Conservation (phyloP, 2,329 filamentous ascomycete species). For the Biscogniauxia mediterranea region DNA sequence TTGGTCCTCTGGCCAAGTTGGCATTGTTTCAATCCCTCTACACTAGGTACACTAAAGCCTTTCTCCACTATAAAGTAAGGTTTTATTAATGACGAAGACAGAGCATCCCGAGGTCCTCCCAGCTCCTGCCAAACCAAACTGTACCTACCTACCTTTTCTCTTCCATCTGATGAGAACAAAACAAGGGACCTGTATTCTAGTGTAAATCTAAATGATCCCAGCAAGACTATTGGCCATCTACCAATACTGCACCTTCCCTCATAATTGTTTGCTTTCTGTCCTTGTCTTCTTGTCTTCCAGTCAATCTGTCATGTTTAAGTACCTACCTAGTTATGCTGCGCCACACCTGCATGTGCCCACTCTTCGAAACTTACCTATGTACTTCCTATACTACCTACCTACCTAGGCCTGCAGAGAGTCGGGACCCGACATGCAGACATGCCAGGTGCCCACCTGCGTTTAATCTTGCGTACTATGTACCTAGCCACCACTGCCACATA, state of each 20-base stretch:
- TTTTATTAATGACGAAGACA: slow-evolving; percentile 12
- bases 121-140: background rate
- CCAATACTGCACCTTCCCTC: background rate
- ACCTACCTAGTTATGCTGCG: background rate
- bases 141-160: background rate
- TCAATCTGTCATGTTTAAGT: too few species aligned
- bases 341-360: too few species aligned
- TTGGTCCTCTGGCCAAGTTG: slow-evolving; percentile 17
- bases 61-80: slow-evolving; percentile 12
- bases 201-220: background rate
- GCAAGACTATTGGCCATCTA: background rate
- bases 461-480: too few species aligned
- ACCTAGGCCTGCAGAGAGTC: too few species aligned
- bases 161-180: background rate
- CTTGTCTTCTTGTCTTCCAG: too few species aligned
- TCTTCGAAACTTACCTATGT: too few species aligned
- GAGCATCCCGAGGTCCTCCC: background rate
- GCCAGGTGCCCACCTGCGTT: too few species aligned
- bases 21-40: slow-evolving; percentile 20
- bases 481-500: background rate
- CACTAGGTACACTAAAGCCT: slow-evolving; percentile 12
- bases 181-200: background rate
- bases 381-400: too few species aligned
- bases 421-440: too few species aligned
- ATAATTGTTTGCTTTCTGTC: too few species aligned